A percentile compares a stretch with the other conserved stretches of the same genome.
Conservation (phyloP, 495 filamentous ascomycete species). For the Massariosphaeria phaeospora region DNA sequence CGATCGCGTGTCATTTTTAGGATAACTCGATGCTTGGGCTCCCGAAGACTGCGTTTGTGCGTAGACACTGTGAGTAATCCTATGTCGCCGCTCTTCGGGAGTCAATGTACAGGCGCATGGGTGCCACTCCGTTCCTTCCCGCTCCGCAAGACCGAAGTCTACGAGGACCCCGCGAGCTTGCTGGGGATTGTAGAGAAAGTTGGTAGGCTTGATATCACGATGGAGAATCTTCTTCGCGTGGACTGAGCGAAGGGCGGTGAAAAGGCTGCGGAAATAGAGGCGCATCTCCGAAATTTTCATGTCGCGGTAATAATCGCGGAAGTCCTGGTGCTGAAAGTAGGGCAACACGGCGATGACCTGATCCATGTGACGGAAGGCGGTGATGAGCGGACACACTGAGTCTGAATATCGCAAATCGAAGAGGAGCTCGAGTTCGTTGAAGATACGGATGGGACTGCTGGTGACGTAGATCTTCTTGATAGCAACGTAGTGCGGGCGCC, state of each 20-base stretch:
- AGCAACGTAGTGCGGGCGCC: conserved; percentile 61
- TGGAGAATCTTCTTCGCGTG: conserved; percentile 82
- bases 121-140: conserved; percentile 67
- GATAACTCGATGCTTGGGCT: conserved; percentile 45
- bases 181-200: conserved; percentile 90
- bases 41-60: conserved; percentile 39
- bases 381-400: conserved; percentile 91
- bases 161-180: conserved; percentile 82
- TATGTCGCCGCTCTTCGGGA: conserved; percentile 33
- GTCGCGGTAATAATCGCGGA: conserved; percentile 87
- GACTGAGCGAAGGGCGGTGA: conserved; percentile 76
- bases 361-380: conserved; percentile 86
- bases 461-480: conserved; percentile 99
- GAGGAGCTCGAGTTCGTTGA: conserved; percentile 96
- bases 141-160: conserved; percentile 91
- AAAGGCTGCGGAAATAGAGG: conserved; percentile 82
- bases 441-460: conserved; percentile 82
- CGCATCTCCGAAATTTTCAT: conserved; percentile 80
- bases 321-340: conserved; percentile 93
- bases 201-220: conserved; percentile 98
- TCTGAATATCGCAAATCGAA: conserved; percentile 77
- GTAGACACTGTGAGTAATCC: conserved; percentile 39
- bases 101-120: conserved; percentile 64
- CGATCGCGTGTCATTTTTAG: conserved; percentile 76
- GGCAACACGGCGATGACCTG: conserved; percentile 93